These are phyloP conservation scores for Rhododendron henanense DNA, from an alignment of 148 eudicot genomes.

Conservation along the genomic window DNA sequence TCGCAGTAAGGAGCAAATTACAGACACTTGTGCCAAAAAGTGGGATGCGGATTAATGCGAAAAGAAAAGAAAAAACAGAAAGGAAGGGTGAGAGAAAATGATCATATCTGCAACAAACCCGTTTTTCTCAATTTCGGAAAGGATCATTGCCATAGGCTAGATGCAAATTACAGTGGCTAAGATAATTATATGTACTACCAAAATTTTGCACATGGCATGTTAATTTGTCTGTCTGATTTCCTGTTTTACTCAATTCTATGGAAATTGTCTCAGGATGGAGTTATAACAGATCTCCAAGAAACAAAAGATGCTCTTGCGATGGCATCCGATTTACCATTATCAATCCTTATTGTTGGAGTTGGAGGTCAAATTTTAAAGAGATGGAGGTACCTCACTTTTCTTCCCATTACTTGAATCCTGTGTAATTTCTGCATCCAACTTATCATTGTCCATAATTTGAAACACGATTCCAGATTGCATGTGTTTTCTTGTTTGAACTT, in stretches of 20 bases:
- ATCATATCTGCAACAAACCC: no score
- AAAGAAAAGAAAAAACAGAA: neutral
- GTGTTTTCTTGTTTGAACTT: no score
- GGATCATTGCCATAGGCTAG: no score
- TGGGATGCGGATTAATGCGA: neutral
- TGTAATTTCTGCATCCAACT: neutral
- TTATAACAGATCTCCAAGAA: constrained; percentile 97
- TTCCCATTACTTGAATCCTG: constrained; percentile 2
- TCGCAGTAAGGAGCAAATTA: constrained; percentile 58
- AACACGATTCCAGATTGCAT: no score
- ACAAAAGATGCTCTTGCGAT: constrained; percentile 92
- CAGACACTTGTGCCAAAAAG: neutral
- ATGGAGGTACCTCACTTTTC: constrained; percentile 69
- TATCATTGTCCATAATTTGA: neutral
- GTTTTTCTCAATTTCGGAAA: no score
- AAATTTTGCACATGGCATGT: neutral
- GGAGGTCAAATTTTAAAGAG: constrained; percentile 89
- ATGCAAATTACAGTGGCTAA: no score
- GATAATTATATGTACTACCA: no score
- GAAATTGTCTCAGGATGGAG: constrained; percentile 70
- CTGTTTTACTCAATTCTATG: neutral
- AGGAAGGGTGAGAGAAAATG: neutral
- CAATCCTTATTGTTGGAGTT: no score
- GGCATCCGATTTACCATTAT: constrained; percentile 91
- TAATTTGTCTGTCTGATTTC: neutral